Conservation (phyloP, 306 rosid genomes). For the Lablab purpureus region DNA sequence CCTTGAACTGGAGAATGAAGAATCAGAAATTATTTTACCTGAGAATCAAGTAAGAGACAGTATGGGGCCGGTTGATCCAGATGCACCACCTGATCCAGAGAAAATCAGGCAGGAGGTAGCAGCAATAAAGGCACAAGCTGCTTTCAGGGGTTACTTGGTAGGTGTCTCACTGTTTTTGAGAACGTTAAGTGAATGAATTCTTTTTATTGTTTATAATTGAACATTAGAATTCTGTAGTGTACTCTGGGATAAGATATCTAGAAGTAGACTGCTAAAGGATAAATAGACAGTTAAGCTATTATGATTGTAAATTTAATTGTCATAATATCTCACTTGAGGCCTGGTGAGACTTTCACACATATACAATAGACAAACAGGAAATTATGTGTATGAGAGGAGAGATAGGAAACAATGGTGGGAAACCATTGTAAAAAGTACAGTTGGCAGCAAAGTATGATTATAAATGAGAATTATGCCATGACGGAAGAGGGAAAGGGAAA, state of each 20-base stretch:
- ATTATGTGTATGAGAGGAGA: background rate
- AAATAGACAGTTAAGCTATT: background rate
- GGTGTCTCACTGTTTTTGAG: slow-evolving; percentile 37
- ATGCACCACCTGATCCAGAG: slow-evolving; percentile 64
- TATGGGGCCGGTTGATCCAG: slow-evolving; percentile 53
- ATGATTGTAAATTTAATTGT: slow-evolving; percentile 6
- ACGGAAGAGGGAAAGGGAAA: background rate
- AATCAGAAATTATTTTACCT: slow-evolving; percentile 48
- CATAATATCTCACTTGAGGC: slow-evolving; percentile 8
- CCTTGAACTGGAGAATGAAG: slow-evolving; percentile 55
- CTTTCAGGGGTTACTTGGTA: slow-evolving; percentile 88
- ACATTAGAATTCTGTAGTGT: background rate
- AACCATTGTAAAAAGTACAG: background rate
- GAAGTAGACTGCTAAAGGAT: background rate
- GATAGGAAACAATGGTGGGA: background rate
- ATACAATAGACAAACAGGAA: background rate
- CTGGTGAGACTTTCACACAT: background rate
- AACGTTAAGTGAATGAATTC: slow-evolving; percentile 14
- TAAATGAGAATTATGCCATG: background rate
- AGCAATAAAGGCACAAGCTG: slow-evolving; percentile 75
- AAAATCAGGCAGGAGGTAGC: slow-evolving; percentile 72
- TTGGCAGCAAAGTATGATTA: background rate
- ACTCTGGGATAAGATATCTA: background rate
- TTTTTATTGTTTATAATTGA: background rate
- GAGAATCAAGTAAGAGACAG: slow-evolving; percentile 60